phyloP scores from a whole-genome alignment of 169 alveolate genomes.

The Besnoitia besnoiti region DNA sequence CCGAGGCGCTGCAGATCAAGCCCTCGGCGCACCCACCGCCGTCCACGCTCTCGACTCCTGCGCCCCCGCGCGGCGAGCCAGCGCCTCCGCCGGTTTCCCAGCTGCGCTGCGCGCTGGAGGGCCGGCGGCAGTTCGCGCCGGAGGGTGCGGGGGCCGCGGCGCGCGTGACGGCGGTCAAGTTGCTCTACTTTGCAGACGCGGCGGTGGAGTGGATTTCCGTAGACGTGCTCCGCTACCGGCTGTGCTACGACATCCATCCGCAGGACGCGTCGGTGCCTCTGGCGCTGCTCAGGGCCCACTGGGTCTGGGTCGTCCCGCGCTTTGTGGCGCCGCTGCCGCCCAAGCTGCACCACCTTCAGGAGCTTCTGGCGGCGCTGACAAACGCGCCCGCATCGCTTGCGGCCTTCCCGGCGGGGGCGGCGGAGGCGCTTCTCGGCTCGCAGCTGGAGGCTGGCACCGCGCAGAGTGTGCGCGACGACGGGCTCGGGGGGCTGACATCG shows the following conservation, averaged over 20 bases:
- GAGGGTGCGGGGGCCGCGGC: background rate
- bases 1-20: background rate
- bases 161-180: constrained; percentile 29
- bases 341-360: constrained; percentile 44
- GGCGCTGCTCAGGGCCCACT: constrained; percentile 44
- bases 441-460: background rate
- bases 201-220: constrained; percentile 26
- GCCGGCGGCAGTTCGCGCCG: background rate
- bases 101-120: background rate
- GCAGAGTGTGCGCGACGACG: background rate
- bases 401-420: background rate
- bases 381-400: background rate
- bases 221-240: constrained; percentile 46
- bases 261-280: constrained; percentile 45
- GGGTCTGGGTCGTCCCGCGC: constrained; percentile 64
- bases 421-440: too few relatives aligned
- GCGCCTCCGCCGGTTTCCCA: background rate
- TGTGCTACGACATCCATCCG: constrained; percentile 55
- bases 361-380: constrained; percentile 6
- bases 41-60: background rate
- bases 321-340: constrained; percentile 51
- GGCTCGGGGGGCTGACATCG: background rate
- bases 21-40: background rate
- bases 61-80: background rate
- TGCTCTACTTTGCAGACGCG: constrained; percentile 34